phyloP scores from a whole-genome alignment of 2,329 filamentous ascomycete species.

The Colletotrichum lupini region DNA sequence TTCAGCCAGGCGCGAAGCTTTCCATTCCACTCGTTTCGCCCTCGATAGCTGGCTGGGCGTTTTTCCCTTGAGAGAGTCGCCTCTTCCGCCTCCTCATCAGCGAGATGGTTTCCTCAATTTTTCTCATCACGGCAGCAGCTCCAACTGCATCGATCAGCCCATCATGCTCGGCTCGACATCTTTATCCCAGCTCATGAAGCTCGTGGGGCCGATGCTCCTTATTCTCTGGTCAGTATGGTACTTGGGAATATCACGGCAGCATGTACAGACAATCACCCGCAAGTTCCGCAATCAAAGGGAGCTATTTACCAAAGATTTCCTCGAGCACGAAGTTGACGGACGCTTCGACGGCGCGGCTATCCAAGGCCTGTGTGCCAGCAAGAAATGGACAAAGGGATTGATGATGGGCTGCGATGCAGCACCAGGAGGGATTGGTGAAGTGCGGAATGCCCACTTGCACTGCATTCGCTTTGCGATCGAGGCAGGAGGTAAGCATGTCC shows the following conservation, averaged over 20 bases:
- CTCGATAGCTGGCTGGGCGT: constrained; percentile 8
- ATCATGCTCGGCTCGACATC: constrained; percentile 39
- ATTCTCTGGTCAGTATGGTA: constrained; percentile 41
- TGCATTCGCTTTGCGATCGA: constrained; percentile 59
- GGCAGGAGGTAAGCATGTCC: constrained; percentile 53
- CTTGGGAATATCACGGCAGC: constrained; percentile 37
- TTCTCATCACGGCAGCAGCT: neutral
- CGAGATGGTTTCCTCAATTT: neutral
- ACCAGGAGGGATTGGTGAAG: constrained; percentile 54
- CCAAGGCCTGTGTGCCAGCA: constrained; percentile 47
- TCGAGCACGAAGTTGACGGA: constrained; percentile 47
- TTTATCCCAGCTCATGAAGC: constrained; percentile 39
- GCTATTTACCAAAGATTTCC: constrained; percentile 47
- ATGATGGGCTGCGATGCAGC: constrained; percentile 56
- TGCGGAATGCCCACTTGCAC: constrained; percentile 56
- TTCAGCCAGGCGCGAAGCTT: constrained; percentile 2
- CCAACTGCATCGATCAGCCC: neutral
- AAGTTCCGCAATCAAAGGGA: constrained; percentile 45
- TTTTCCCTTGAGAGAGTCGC: constrained; percentile 4
- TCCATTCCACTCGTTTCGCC: constrained; percentile 24
- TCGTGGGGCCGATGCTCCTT: constrained; percentile 38
- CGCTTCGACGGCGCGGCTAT: constrained; percentile 45
- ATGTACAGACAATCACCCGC: constrained; percentile 41
- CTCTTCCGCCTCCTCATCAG: neutral
- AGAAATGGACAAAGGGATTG: constrained; percentile 52